phyloP scores from a whole-genome alignment of 2,329 filamentous ascomycete species.

The Biscogniauxia marginata region DNA sequence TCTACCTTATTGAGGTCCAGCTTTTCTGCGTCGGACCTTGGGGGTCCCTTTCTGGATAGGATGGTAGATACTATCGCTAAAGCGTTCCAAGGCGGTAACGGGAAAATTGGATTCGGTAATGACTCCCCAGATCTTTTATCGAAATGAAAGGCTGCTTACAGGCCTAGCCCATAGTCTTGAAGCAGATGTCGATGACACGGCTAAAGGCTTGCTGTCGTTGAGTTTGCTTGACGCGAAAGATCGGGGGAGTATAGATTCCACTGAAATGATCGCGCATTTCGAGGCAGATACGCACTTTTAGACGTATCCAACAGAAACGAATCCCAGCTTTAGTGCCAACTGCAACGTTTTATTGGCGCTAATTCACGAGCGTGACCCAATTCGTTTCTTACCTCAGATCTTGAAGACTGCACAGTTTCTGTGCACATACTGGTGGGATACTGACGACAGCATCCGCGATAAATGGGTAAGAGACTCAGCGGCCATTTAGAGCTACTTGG shows the following conservation, averaged over 20 bases:
- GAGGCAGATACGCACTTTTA: conserved; percentile 30
- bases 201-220: conserved; percentile 17
- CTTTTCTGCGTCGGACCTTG: no score
- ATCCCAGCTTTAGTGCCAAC: conserved; percentile 35
- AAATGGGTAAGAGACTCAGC: conserved; percentile 26
- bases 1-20: no score
- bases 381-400: conserved; percentile 25
- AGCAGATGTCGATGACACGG: conserved; percentile 31
- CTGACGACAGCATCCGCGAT: conserved; percentile 22
- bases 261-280: conserved; percentile 24
- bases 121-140: no score
- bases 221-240: conserved; percentile 4
- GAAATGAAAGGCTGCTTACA: no score
- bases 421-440: conserved; percentile 24
- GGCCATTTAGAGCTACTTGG: neutral
- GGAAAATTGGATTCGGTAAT: no score
- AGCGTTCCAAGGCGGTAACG: no score
- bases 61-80: no score
- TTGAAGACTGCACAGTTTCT: conserved; percentile 28
- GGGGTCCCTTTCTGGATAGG: no score
- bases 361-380: conserved; percentile 20
- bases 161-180: conserved; percentile 4
- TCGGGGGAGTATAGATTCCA: neutral
- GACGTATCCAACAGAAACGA: conserved; percentile 31
- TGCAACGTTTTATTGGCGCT: conserved; percentile 35